Evolutionary conservation across 768 basidiomycete species (phyloP).

Genomic region (Suillus bovinus): DNA sequence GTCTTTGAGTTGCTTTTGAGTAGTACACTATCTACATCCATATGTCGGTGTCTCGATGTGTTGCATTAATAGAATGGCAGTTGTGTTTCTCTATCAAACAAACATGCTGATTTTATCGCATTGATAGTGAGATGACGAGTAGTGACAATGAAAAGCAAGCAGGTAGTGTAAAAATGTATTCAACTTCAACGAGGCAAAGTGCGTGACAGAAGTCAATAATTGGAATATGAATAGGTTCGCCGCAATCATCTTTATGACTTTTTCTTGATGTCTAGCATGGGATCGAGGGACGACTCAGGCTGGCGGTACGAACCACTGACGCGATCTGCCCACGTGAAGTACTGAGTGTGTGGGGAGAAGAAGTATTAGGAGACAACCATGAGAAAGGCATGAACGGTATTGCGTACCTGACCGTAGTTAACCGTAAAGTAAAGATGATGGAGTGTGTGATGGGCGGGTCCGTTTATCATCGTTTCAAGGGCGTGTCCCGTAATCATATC

Average conservation of each 20-base stretch:
- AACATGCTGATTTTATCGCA: neutral
- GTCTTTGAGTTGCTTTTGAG: slow-evolving; percentile 1
- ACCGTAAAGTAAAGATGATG: slow-evolving; percentile 97
- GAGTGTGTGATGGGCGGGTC: slow-evolving; percentile 97
- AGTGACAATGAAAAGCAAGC: neutral
- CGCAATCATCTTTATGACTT: slow-evolving; percentile 11
- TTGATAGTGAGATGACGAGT: neutral
- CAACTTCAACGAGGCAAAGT: slow-evolving; percentile 13
- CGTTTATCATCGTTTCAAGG: slow-evolving; percentile 90
- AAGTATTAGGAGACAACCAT: slow-evolving; percentile 15
- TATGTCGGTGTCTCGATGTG: slow-evolving; percentile 8
- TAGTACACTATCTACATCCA: slow-evolving; percentile 8
- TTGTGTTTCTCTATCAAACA: neutral
- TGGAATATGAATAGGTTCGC: neutral
- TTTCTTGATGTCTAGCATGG: slow-evolving; percentile 60
- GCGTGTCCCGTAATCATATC: slow-evolving; percentile 96
- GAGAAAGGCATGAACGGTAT: slow-evolving; percentile 6
- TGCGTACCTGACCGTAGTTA: slow-evolving; percentile 86
- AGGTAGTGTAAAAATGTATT: slow-evolving; percentile 19
- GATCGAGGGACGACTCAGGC: slow-evolving; percentile 82
- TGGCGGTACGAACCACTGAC: slow-evolving; percentile 85
- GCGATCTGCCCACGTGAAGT: slow-evolving; percentile 95
- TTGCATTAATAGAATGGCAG: slow-evolving; percentile 11
- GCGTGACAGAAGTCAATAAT: slow-evolving; percentile 6
- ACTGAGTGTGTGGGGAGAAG: slow-evolving; percentile 46